Conservation (phyloP, 2,329 filamentous ascomycete genomes). For the Beauveria medogensis region DNA sequence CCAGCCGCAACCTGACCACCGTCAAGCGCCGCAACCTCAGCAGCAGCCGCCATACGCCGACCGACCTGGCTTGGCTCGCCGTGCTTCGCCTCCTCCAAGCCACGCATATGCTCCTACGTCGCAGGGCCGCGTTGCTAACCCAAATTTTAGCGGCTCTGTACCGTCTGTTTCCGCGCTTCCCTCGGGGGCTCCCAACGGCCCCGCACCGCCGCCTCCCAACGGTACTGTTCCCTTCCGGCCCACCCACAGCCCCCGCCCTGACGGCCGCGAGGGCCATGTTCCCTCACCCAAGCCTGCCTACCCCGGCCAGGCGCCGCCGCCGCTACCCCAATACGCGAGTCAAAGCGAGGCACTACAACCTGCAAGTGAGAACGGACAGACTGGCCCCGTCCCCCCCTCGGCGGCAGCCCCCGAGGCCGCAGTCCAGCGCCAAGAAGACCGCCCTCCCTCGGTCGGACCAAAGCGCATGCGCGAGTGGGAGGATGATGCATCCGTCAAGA, state of each 20-base stretch:
- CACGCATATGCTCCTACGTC: slow-evolving; percentile 46
- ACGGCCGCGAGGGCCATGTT: slow-evolving; percentile 65
- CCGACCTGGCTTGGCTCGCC: slow-evolving; percentile 10
- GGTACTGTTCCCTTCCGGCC: slow-evolving; percentile 62
- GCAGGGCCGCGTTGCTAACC: slow-evolving; percentile 50
- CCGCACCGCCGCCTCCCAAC: slow-evolving; percentile 32
- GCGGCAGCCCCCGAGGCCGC: slow-evolving; percentile 52
- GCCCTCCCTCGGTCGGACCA: slow-evolving; percentile 69
- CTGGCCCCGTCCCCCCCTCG: slow-evolving; percentile 44
- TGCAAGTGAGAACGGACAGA: slow-evolving; percentile 45
- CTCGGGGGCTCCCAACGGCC: slow-evolving; percentile 23
- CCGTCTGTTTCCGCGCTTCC: slow-evolving; percentile 32
- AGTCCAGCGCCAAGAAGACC: slow-evolving; percentile 54
- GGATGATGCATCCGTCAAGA: slow-evolving; percentile 70
- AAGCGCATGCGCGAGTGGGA: slow-evolving; percentile 95
- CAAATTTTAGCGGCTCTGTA: slow-evolving; percentile 50
- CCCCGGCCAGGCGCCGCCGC: slow-evolving; percentile 59
- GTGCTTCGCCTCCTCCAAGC: slow-evolving; percentile 23
- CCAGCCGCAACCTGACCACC: slow-evolving; percentile 41
- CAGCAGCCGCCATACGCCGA: slow-evolving; percentile 8
- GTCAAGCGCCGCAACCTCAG: slow-evolving; percentile 1
- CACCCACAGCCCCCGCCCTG: slow-evolving; percentile 71
- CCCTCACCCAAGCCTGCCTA: slow-evolving; percentile 88
- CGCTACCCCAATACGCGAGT: slow-evolving; percentile 51
- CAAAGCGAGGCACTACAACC: slow-evolving; percentile 58